These are phyloP conservation scores for Panaeolus papilionaceus DNA, from an alignment of 768 basidiomycete genomes.

Conservation along the genomic window DNA sequence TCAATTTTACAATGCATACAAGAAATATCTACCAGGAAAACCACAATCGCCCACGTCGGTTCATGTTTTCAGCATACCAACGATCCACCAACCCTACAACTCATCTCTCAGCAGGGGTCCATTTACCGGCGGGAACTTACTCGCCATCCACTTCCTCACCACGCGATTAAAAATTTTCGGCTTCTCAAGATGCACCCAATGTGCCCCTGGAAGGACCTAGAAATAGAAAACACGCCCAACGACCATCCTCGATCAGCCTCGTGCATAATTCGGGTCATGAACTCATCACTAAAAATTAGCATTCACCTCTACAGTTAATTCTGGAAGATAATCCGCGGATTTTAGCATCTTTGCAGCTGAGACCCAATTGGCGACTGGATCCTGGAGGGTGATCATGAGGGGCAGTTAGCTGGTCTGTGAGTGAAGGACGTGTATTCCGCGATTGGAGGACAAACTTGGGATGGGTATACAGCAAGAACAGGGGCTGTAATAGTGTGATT, in stretches of 20 bases:
- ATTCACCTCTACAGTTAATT: constrained; percentile 45
- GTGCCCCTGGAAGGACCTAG: constrained; percentile 59
- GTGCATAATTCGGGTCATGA: constrained; percentile 4
- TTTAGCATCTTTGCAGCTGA: constrained; percentile 38
- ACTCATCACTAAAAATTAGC: neutral
- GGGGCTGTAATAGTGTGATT: constrained; percentile 52
- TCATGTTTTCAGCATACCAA: neutral
- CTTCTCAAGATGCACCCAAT: constrained; percentile 74
- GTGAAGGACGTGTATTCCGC: neutral
- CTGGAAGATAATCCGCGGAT: constrained; percentile 44
- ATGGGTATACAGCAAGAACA: constrained; percentile 48
- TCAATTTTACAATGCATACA: no score
- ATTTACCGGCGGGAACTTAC: constrained; percentile 36
- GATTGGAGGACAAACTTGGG: constrained; percentile 35
- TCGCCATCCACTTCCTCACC: constrained; percentile 63
- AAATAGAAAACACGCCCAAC: neutral
- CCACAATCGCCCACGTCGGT: neutral
- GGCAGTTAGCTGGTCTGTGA: no score
- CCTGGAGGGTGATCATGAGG: constrained; percentile 34
- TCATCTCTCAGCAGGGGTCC: neutral
- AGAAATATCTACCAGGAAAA: neutral
- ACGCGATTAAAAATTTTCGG: constrained; percentile 57
- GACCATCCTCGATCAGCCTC: neutral
- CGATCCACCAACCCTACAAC: neutral
- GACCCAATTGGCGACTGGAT: constrained; percentile 55